These are phyloP conservation scores for Russula olivacea DNA, from an alignment of 768 basidiomycete genomes.

Conservation along the genomic window DNA sequence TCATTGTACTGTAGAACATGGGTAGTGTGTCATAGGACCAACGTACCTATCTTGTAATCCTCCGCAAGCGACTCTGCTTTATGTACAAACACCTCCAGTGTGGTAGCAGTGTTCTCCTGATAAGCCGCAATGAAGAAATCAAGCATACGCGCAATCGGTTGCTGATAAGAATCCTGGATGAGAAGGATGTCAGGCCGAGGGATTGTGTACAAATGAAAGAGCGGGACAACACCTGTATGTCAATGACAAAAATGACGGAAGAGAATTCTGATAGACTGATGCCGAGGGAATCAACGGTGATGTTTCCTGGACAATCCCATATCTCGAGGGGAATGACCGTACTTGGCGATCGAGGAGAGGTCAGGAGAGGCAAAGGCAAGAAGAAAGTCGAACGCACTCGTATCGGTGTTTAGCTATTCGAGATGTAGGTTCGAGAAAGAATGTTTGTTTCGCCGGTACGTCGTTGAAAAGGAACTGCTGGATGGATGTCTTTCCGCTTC, in stretches of 20 bases:
- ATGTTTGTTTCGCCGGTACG: conserved; percentile 74
- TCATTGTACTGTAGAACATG: not conserved
- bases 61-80: conserved; percentile 90
- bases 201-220: not conserved
- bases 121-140: conserved; percentile 76
- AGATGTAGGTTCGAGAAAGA: conserved; percentile 85
- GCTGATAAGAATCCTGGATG: conserved; percentile 71
- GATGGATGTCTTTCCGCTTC: conserved; percentile 90
- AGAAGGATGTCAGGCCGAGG: not conserved
- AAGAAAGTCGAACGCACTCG: conserved; percentile 55
- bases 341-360: conserved; percentile 37
- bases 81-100: conserved; percentile 90
- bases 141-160: conserved; percentile 75
- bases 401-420: conserved; percentile 66
- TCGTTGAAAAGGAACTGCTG: conserved; percentile 88
- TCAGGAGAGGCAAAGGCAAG: conserved; percentile 1
- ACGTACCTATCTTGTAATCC: conserved; percentile 81
- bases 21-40: conserved; percentile 14
- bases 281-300: conserved; percentile 72
- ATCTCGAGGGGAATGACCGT: conserved; percentile 89
- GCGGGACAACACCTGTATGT: conserved; percentile 67
- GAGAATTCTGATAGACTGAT: conserved; percentile 73
- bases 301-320: conserved; percentile 91
- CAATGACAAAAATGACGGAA: conserved; percentile 88
- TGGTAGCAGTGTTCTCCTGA: conserved; percentile 66